Evolutionary conservation across 257 asterid species (phyloP).

Genomic region (Petunia secreta): DNA sequence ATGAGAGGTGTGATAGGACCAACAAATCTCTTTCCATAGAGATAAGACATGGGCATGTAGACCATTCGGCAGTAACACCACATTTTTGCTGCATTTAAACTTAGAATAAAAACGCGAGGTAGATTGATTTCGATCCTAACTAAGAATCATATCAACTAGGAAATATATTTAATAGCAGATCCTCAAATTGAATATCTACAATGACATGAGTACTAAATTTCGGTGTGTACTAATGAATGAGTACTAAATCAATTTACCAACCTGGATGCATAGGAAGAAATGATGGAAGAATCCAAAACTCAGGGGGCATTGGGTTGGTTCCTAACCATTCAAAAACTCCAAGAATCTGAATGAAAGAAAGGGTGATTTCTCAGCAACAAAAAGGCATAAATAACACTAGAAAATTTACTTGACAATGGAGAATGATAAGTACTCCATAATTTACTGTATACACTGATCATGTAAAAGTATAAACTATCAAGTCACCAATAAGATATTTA

Average conservation of each 20-base stretch:
- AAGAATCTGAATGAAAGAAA: conserved; percentile 45
- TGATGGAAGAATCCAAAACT: conserved; percentile 77
- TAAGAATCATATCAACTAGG: no score
- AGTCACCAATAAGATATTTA: not conserved
- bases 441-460: not conserved
- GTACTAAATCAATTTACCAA: conserved; percentile 13
- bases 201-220: not conserved
- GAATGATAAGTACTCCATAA: not conserved
- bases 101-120: not conserved
- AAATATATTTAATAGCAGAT: not conserved
- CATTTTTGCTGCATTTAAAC: conserved; percentile 61
- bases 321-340: conserved; percentile 79
- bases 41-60: conserved; percentile 83
- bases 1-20: conserved; percentile 75
- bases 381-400: not conserved
- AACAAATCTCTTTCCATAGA: conserved; percentile 73
- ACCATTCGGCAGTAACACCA: conserved; percentile 83
- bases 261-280: conserved; percentile 86
- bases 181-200: not conserved
- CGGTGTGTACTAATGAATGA: not conserved
- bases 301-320: conserved; percentile 83
- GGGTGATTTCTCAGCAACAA: not conserved
- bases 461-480: not conserved
- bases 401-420: not conserved
- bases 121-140: not conserved